These are phyloP conservation scores for Sarocladium kiliense DNA, from an alignment of 2,329 filamentous ascomycete genomes.

Conservation along the genomic window DNA sequence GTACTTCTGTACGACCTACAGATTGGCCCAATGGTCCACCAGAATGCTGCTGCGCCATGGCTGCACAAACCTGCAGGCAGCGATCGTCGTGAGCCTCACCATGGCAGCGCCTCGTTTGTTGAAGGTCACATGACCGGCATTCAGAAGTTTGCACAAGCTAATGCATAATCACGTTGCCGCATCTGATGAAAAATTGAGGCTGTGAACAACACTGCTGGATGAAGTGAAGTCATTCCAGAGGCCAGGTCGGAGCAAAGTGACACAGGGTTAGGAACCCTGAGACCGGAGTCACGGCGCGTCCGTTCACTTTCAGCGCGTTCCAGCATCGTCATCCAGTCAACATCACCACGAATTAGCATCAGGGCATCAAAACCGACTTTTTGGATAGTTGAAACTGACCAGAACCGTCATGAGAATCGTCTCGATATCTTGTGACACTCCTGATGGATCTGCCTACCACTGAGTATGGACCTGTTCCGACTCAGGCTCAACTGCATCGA, in stretches of 20 bases:
- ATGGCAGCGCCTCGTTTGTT: too few species aligned
- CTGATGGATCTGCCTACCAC: conserved; percentile 15
- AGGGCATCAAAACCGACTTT: not conserved
- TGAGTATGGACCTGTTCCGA: conserved; percentile 64
- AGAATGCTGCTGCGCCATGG: too few species aligned
- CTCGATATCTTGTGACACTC: not conserved
- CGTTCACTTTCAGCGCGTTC: not conserved
- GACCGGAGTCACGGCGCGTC: not conserved
- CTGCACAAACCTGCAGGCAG: too few species aligned
- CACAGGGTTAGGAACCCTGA: not conserved
- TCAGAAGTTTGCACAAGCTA: too few species aligned
- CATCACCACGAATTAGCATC: not conserved
- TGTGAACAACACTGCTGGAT: too few species aligned
- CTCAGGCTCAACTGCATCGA: conserved; percentile 95
- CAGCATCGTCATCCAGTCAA: conserved; percentile 4
- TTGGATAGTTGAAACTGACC: not conserved
- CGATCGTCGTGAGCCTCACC: too few species aligned
- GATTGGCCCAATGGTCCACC: too few species aligned
- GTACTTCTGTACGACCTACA: too few species aligned
- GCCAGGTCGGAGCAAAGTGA: too few species aligned
- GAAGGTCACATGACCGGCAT: too few species aligned
- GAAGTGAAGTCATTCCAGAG: too few species aligned
- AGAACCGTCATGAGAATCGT: not conserved
- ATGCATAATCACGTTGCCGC: too few species aligned
- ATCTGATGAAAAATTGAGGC: not conserved